Evolutionary conservation across 202 grass and related monocot species (phyloP), one percentile per base, ranked within the genome.

Genomic region (Zizania palustris): DNA sequence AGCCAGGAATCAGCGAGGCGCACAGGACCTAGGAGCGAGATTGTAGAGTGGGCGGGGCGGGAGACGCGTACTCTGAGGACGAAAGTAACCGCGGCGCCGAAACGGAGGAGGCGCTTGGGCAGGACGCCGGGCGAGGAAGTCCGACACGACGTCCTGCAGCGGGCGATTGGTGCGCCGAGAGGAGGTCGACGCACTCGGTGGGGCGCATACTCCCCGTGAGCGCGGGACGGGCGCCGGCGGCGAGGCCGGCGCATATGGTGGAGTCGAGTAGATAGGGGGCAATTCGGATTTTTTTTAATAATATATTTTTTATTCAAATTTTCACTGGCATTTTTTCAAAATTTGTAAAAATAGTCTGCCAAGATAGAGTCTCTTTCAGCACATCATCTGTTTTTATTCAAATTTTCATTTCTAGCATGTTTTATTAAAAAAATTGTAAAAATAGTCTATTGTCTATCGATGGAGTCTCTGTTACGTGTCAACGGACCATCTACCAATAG

Each of bases 141-240:
- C 89, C 72, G 85, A 77, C 58, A 80, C 63, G 69, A 89, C 80
- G 70, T 98, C 89, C 67, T 80, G 80, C 82, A 98, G 84, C 40
- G 87, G 78, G 46, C 77, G 83, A 55, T 77, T 76, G 74, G 83
- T 83, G 28, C 28, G 51, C 67, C 53, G 66, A 92, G 85, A 92
- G 85, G 67, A 98, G 82, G 45, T 72, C 63, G 5, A 60, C 69
- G 36, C 89, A 92, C 67, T 95, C 96, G 36, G 69, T 67, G 6
- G 45, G 60, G 63, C 78, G 70, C 14, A 93, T 68, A 8, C 22
- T 50, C 12, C 76, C 73, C 22, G 79, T 71, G 67, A 80, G 71
- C 5, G 3, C 41, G 64, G 69, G 45, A 5, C 75, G 3, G 37
- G 34, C 49, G 35, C 15, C 16, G 81, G 56, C 19, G 45, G 10